Evolutionary conservation across 2,329 filamentous ascomycete species (phyloP).

Genomic region (Phialemoniopsis sp.): DNA sequence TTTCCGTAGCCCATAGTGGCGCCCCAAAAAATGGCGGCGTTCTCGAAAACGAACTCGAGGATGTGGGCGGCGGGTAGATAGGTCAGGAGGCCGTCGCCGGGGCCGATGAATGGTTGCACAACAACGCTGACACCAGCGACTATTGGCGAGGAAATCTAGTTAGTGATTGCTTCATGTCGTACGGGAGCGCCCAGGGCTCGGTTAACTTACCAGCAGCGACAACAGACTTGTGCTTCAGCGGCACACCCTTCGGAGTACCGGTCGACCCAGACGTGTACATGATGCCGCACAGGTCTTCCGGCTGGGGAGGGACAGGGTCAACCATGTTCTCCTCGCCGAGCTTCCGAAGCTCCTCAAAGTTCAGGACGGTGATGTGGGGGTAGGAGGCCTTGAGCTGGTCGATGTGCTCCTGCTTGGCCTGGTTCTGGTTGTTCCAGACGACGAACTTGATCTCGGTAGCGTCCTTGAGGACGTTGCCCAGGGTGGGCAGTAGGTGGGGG

Average conservation of each 20-base stretch:
- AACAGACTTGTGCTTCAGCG: conserved; percentile 71
- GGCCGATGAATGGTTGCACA: conserved; percentile 72
- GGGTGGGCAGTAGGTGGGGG: conserved; percentile 60
- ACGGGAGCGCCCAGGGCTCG: background rate
- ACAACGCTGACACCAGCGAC: conserved; percentile 75
- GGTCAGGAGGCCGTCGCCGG: conserved; percentile 73
- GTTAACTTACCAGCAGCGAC: conserved; percentile 62
- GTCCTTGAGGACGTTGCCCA: conserved; percentile 48
- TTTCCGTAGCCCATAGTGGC: conserved; percentile 87
- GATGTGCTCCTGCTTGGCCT: conserved; percentile 44
- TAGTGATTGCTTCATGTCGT: background rate
- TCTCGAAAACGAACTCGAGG: conserved; percentile 88
- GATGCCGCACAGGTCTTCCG: conserved; percentile 74
- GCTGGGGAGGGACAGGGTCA: conserved; percentile 63
- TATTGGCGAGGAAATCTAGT: conserved; percentile 19
- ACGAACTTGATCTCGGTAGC: conserved; percentile 45
- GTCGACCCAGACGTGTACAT: conserved; percentile 77
- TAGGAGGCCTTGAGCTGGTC: conserved; percentile 46
- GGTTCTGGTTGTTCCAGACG: conserved; percentile 51
- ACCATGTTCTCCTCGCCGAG: conserved; percentile 59
- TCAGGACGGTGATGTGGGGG: conserved; percentile 40
- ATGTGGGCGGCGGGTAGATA: conserved; percentile 88
- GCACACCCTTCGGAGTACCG: conserved; percentile 77
- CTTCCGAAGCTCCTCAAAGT: conserved; percentile 45
- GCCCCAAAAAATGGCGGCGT: conserved; percentile 78